phyloP scores from a whole-genome alignment of 2,329 filamentous ascomycete species.

The Ophiostoma quercus region DNA sequence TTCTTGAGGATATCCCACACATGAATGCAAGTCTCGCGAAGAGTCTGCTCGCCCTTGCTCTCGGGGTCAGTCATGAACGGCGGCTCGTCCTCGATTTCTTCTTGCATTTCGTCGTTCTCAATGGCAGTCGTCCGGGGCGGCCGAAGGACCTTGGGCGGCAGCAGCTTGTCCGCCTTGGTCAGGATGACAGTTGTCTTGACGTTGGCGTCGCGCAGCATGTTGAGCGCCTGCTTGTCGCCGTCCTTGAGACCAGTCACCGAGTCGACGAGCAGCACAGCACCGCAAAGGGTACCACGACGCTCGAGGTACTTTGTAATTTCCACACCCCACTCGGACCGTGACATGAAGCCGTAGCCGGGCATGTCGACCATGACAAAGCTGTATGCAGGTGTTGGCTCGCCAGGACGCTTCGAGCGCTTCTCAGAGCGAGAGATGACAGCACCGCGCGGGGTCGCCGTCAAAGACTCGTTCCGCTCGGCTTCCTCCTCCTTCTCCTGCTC shows the following conservation, averaged over 20 bases:
- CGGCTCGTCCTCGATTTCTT: background rate
- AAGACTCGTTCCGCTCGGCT: background rate
- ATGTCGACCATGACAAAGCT: constrained; percentile 41
- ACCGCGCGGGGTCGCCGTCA: background rate
- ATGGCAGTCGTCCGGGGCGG: background rate
- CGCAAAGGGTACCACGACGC: constrained; percentile 44
- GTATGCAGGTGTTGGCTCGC: constrained; percentile 41
- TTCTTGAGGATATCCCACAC: constrained; percentile 33
- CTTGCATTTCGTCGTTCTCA: constrained; percentile 11
- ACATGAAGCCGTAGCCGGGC: constrained; percentile 37
- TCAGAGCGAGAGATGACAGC: constrained; percentile 26
- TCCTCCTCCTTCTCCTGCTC: constrained; percentile 19
- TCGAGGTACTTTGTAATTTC: constrained; percentile 49
- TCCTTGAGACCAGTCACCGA: constrained; percentile 48
- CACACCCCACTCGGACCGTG: constrained; percentile 46
- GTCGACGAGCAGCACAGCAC: constrained; percentile 51
- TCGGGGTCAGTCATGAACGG: background rate
- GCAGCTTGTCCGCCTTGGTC: constrained; percentile 53
- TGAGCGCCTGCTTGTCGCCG: constrained; percentile 45
- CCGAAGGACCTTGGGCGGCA: constrained; percentile 20
- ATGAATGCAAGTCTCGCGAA: constrained; percentile 30
- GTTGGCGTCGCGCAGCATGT: constrained; percentile 42
- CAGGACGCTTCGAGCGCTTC: constrained; percentile 24
- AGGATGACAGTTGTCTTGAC: constrained; percentile 47
- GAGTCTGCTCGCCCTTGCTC: constrained; percentile 17